Conservation (phyloP, 2,329 filamentous ascomycete species). For the Paecilomyces niveus region DNA sequence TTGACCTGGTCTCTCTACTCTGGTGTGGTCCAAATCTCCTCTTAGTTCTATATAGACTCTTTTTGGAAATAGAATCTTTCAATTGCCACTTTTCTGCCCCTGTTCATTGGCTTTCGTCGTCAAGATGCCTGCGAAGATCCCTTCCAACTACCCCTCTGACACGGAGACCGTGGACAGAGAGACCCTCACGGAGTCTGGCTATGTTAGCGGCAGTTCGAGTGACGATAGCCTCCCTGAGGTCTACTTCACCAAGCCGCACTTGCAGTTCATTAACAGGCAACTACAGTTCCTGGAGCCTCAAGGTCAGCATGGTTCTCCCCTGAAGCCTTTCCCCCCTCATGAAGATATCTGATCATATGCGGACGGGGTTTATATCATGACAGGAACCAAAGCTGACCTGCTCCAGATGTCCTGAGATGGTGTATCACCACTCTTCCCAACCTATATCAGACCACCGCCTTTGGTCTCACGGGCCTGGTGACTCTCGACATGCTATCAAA, state of each 20-base stretch:
- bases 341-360: neutral
- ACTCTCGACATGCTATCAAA: conserved; percentile 65
- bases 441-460: conserved; percentile 80
- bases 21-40: neutral
- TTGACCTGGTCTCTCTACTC: too few relatives aligned
- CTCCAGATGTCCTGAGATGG: conserved; percentile 77
- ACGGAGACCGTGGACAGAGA: conserved; percentile 34
- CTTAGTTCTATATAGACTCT: neutral
- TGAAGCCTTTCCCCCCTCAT: neutral
- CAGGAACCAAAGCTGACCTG: conserved; percentile 7
- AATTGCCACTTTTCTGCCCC: conserved; percentile 1
- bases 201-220: conserved; percentile 58
- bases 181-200: conserved; percentile 79
- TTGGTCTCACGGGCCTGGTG: conserved; percentile 72
- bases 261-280: conserved; percentile 85
- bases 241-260: conserved; percentile 77
- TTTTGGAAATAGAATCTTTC: neutral
- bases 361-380: conserved; percentile 4
- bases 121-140: conserved; percentile 33
- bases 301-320: conserved; percentile 36
- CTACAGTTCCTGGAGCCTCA: conserved; percentile 80
- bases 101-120: conserved; percentile 2
- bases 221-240: conserved; percentile 63
- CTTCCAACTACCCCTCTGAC: conserved; percentile 29
- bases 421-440: conserved; percentile 83